phyloP scores from a whole-genome alignment of 2,329 filamentous ascomycete species.

The Zasmidium citrigriseum region DNA sequence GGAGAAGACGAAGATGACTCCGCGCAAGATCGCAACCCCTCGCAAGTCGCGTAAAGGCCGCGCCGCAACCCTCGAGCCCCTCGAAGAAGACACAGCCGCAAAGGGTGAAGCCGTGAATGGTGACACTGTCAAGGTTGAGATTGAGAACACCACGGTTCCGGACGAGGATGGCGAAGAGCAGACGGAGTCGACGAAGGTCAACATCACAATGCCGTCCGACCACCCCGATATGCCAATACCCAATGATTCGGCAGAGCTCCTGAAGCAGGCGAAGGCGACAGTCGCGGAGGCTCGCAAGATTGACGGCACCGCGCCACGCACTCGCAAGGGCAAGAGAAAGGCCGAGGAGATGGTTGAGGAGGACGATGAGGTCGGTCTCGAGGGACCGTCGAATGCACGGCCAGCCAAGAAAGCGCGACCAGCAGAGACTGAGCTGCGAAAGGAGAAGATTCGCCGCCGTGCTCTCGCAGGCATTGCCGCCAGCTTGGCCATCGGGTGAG shows the following conservation, averaged over 20 bases:
- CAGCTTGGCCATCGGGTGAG: conserved; percentile 88
- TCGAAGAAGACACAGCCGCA: conserved; percentile 29
- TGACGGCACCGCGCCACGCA: conserved; percentile 35
- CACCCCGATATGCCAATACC: conserved; percentile 68
- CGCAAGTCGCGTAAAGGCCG: conserved; percentile 53
- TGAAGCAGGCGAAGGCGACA: conserved; percentile 87
- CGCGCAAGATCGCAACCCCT: conserved; percentile 53
- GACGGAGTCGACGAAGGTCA: conserved; percentile 71
- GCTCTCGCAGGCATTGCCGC: conserved; percentile 84
- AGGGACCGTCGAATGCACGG: conserved; percentile 43
- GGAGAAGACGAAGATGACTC: conserved; percentile 43
- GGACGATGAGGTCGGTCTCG: conserved; percentile 51
- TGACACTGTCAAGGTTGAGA: conserved; percentile 66
- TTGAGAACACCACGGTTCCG: conserved; percentile 64
- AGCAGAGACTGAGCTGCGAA: conserved; percentile 75
- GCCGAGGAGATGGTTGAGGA: conserved; percentile 64
- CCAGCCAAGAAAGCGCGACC: conserved; percentile 71
- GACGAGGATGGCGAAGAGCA: conserved; percentile 62
- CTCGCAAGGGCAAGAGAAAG: conserved; percentile 67
- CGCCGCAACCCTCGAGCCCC: conserved; percentile 34
- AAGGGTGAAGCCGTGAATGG: conserved; percentile 27
- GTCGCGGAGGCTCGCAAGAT: conserved; percentile 69
- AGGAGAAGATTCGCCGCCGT: conserved; percentile 82
- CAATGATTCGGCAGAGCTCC: conserved; percentile 70
- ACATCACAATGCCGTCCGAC: conserved; percentile 72